phyloP scores from a whole-genome alignment of 73 alveolate genomes.

The Paramecium biaurelia region DNA sequence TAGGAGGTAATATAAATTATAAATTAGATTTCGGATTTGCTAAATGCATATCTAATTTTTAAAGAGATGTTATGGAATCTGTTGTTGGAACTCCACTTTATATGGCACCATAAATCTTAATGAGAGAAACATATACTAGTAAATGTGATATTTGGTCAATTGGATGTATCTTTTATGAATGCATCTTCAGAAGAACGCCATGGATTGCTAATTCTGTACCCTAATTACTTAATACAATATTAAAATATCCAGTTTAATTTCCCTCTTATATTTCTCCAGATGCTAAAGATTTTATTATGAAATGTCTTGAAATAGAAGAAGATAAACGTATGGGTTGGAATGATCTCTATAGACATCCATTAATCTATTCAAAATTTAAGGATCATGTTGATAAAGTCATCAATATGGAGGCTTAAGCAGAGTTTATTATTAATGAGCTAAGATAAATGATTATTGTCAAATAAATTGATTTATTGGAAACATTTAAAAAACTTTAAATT shows the following conservation, averaged over 20 bases:
- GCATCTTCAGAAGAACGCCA: constrained; percentile 51
- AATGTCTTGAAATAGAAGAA: constrained; percentile 44
- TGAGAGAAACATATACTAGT: constrained; percentile 81
- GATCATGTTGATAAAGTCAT: not conserved
- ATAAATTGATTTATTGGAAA: constrained; percentile 32
- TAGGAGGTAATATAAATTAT: constrained; percentile 33
- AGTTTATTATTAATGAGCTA: constrained; percentile 9
- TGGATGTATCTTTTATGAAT: constrained; percentile 93
- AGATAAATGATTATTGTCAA: not conserved
- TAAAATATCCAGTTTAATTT: constrained; percentile 22
- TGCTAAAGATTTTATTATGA: constrained; percentile 38
- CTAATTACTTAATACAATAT: not conserved
- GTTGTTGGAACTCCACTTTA: constrained; percentile 78
- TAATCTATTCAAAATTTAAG: not conserved
- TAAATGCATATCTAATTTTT: constrained; percentile 42
- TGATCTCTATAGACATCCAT: constrained; percentile 50
- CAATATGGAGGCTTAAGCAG: not conserved
- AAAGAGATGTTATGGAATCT: constrained; percentile 38
- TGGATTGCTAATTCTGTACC: constrained; percentile 44
- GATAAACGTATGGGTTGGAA: constrained; percentile 55
- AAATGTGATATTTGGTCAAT: constrained; percentile 96
- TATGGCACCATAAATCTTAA: constrained; percentile 90
- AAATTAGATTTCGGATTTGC: constrained; percentile 63
- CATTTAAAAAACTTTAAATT: not conserved
- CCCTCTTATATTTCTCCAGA: constrained; percentile 58